phyloP scores from a whole-genome alignment of 2,329 filamentous ascomycete genomes.

The Lecanoromycetidae sp. region DNA sequence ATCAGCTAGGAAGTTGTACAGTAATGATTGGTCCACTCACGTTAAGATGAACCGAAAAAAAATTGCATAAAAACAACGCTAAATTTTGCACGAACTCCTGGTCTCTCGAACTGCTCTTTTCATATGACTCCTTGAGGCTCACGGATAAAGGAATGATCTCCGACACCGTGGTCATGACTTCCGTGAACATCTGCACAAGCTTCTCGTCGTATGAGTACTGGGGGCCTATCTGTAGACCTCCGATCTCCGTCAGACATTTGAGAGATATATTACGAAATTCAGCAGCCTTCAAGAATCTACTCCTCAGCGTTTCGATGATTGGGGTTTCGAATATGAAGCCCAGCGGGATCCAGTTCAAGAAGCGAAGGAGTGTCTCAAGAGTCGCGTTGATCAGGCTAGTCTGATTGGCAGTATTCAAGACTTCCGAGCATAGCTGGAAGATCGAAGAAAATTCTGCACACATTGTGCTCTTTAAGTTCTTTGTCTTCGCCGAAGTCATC shows the following conservation, averaged over 20 bases:
- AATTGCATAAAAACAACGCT: slow-evolving; percentile 90
- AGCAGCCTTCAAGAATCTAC: slow-evolving; percentile 79
- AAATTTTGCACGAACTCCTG: slow-evolving; percentile 98
- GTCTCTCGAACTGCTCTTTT: slow-evolving; percentile 78
- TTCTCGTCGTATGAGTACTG: slow-evolving; percentile 80
- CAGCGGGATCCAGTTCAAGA: slow-evolving; percentile 97
- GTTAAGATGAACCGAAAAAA: slow-evolving; percentile 84
- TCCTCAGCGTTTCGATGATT: slow-evolving; percentile 87
- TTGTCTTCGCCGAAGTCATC: slow-evolving; percentile 97
- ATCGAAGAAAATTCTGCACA: slow-evolving; percentile 97
- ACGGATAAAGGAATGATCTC: slow-evolving; percentile 84
- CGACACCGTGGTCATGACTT: slow-evolving; percentile 82
- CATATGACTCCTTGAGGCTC: slow-evolving; percentile 84
- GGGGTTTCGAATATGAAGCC: slow-evolving; percentile 98
- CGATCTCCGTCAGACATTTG: slow-evolving; percentile 95
- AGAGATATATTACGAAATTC: slow-evolving; percentile 95
- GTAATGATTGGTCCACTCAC: slow-evolving; percentile 38
- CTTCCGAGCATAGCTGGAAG: slow-evolving; percentile 93
- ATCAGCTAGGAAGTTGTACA: slow-evolving; percentile 12
- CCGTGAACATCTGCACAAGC: slow-evolving; percentile 95
- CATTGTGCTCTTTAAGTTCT: slow-evolving; percentile 96
- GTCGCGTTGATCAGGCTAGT: slow-evolving; percentile 89
- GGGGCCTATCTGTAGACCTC: slow-evolving; percentile 72
- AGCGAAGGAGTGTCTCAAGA: slow-evolving; percentile 84
- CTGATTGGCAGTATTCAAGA: slow-evolving; percentile 79